Conservation (phyloP, 164 flowering plant genomes). For the Paratinospora sagittata region DNA sequence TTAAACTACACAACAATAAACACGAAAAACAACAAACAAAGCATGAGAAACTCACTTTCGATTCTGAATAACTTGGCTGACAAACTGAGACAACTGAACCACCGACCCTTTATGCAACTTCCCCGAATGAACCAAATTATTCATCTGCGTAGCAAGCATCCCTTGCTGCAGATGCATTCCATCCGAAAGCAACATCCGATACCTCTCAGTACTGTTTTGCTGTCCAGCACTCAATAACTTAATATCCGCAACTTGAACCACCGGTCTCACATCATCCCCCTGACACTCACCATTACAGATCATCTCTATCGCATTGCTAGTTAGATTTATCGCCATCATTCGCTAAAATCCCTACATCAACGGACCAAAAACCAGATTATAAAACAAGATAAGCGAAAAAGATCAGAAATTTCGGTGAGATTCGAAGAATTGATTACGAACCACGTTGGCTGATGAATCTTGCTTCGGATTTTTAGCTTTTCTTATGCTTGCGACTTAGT, state of each 20-base stretch:
- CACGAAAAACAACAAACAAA: neutral
- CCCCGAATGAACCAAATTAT: constrained; percentile 44
- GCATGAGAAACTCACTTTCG: constrained; percentile 40
- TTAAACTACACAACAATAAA: too few species aligned
- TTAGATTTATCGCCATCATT: constrained; percentile 20
- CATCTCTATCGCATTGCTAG: constrained; percentile 18
- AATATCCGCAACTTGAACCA: constrained; percentile 25
- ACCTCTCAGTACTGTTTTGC: constrained; percentile 38
- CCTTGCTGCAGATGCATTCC: constrained; percentile 60
- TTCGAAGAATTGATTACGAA: neutral
- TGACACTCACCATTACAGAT: constrained; percentile 19
- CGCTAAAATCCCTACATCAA: neutral
- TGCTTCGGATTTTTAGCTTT: neutral
- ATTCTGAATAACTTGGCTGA: constrained; percentile 51
- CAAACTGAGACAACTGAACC: constrained; percentile 49
- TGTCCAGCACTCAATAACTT: constrained; percentile 17
- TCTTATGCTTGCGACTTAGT: neutral
- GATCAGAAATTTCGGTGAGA: neutral
- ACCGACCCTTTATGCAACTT: constrained; percentile 61
- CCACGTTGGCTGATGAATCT: neutral
- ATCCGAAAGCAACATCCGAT: constrained; percentile 64
- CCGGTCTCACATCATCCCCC: constrained; percentile 16
- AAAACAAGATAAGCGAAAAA: neutral
- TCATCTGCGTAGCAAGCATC: constrained; percentile 75
- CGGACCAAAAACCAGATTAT: neutral